Conservation (phyloP, 371 early-diverging fungal genomes). For the Mucor plumbeus region DNA sequence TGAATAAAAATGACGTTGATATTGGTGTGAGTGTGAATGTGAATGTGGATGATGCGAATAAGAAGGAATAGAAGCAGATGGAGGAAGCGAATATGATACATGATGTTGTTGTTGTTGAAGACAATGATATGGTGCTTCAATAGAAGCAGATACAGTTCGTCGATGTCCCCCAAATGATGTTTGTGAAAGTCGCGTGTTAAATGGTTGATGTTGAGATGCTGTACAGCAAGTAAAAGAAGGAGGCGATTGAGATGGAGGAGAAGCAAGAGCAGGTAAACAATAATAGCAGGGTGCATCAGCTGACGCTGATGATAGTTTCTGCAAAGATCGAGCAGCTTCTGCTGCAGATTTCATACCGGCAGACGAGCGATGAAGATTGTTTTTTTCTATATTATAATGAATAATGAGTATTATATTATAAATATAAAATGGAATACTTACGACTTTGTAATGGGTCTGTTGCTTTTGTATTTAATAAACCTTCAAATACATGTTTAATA, state of each 20-base stretch:
- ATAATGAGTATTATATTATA: background rate
- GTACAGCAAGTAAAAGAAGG: background rate
- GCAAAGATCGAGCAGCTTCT: constrained; percentile 16
- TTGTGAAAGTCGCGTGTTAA: background rate
- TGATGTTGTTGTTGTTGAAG: background rate
- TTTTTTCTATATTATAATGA: background rate
- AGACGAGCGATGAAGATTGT: constrained; percentile 11
- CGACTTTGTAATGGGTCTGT: background rate
- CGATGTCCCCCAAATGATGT: constrained; percentile 18
- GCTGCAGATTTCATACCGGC: constrained; percentile 2
- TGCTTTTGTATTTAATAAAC: constrained; percentile 3
- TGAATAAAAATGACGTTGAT: background rate
- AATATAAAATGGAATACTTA: background rate
- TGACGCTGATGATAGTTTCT: constrained; percentile 12
- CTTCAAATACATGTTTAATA: constrained; percentile 27
- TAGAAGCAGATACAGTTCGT: constrained; percentile 26
- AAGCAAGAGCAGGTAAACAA: constrained; percentile 6
- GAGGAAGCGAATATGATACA: background rate
- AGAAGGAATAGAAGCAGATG: background rate
- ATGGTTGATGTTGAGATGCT: background rate
- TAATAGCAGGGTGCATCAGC: background rate
- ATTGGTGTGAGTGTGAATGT: background rate
- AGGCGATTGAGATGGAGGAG: background rate
- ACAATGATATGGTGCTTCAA: constrained; percentile 2
- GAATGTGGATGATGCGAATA: background rate